A percentile compares a stretch with the other conserved stretches of the same genome.
These are phyloP conservation scores for Mucor circinelloides DNA, from an alignment of 371 early-diverging fungal genomes.

Conservation along the genomic window DNA sequence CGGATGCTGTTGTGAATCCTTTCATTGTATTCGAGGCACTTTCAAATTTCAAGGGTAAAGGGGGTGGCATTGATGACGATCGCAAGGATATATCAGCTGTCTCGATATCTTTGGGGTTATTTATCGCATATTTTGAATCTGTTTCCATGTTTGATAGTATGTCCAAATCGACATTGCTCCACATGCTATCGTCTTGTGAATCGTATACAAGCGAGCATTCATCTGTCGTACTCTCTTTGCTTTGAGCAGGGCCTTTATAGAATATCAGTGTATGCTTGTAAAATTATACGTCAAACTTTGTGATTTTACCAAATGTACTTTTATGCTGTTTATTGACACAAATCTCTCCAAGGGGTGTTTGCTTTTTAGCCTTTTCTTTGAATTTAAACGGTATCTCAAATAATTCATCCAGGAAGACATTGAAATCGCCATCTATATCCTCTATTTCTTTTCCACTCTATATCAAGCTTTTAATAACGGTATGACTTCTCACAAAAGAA, in stretches of 20 bases:
- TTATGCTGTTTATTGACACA: slow-evolving; percentile 3
- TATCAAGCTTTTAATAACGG: neutral
- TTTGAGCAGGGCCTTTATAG: neutral
- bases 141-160: slow-evolving; percentile 2
- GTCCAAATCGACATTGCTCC: slow-evolving; percentile 12
- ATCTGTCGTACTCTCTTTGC: neutral
- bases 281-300: neutral
- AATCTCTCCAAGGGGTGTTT: neutral
- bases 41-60: neutral
- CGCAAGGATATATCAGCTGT: neutral
- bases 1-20: slow-evolving; percentile 9
- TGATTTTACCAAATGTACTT: neutral
- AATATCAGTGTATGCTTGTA: neutral
- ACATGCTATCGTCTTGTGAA: slow-evolving; percentile 9
- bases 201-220: neutral
- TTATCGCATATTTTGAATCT: neutral
- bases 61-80: neutral
- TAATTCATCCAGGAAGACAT: slow-evolving; percentile 16
- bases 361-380: neutral
- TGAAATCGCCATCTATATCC: neutral
- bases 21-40: neutral
- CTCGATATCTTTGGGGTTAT: neutral
- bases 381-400: slow-evolving; percentile 12
- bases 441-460: neutral
- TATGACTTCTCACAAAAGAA: neutral